These are phyloP conservation scores for Candida sithepensis DNA, from an alignment of 805 yeast genomes.

Conservation along the genomic window DNA sequence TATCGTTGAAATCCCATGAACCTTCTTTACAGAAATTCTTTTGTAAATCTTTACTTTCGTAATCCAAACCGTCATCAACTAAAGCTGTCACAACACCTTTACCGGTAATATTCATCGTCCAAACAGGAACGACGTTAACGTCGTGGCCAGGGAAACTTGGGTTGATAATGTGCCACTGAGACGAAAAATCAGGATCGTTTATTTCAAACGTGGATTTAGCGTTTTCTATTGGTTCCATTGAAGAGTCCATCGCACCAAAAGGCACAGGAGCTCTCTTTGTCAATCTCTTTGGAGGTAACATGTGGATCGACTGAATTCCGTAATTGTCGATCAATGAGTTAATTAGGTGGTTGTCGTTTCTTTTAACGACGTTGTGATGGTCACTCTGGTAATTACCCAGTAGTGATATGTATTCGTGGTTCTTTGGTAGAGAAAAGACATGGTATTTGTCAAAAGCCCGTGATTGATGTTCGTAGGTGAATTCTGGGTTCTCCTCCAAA, in stretches of 20 bases:
- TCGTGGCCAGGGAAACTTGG: conserved; percentile 73
- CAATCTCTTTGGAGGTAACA: conserved; percentile 51
- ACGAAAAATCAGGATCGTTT: conserved; percentile 73
- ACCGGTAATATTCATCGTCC: conserved; percentile 83
- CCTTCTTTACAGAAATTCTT: conserved; percentile 72
- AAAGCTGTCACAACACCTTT: conserved; percentile 79
- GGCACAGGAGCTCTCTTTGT: conserved; percentile 57
- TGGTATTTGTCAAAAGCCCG: conserved; percentile 59
- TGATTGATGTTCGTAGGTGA: conserved; percentile 62
- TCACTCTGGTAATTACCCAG: conserved; percentile 37
- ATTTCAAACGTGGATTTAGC: conserved; percentile 57
- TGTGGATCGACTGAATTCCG: conserved; percentile 47
- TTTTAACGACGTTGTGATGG: conserved; percentile 26
- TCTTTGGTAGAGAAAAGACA: conserved; percentile 57
- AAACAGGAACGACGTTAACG: conserved; percentile 79
- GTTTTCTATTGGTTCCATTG: conserved; percentile 41
- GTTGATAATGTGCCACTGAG: conserved; percentile 93
- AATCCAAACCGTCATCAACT: conserved; percentile 93
- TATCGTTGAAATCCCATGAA: conserved; percentile 90
- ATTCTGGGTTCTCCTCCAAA: conserved; percentile 35
- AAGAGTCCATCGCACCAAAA: conserved; percentile 43
- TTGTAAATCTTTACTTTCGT: conserved; percentile 66
- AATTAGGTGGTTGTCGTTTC: conserved; percentile 26
- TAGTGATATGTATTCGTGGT: conserved; percentile 28
- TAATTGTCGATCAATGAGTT: conserved; percentile 25